Percentiles rank a stretch among this genome's conserved stretches.
Conservation (phyloP, 306 rosid species). For the Cucurbita maxima region DNA sequence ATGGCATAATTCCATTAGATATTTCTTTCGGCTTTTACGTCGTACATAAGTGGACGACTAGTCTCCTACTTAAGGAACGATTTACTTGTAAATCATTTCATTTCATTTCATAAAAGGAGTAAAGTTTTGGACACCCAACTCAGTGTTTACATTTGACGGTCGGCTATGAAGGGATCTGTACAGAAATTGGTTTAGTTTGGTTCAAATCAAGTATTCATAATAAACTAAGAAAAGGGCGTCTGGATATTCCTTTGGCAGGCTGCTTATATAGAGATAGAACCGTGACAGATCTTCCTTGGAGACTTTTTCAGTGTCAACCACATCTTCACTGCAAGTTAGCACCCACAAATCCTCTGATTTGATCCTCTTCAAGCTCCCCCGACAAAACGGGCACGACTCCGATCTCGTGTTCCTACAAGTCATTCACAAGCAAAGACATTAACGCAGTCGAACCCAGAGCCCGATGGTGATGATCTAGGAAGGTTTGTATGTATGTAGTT, state of each 20-base stretch:
- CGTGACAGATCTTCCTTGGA: conserved; percentile 41
- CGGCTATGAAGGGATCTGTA: conserved; percentile 28
- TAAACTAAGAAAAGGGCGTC: conserved; percentile 51
- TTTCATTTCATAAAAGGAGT: background rate
- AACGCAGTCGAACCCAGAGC: background rate
- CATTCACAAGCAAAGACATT: background rate
- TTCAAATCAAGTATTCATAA: conserved; percentile 47
- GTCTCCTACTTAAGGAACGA: too few species aligned
- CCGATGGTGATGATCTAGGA: background rate
- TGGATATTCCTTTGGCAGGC: conserved; percentile 48
- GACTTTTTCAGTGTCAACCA: conserved; percentile 43
- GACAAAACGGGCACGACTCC: conserved; percentile 79
- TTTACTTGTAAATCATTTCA: background rate
- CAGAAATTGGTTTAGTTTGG: conserved; percentile 17
- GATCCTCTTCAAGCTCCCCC: conserved; percentile 58
- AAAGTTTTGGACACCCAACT: background rate
- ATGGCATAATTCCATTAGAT: too few species aligned
- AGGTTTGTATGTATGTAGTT: background rate
- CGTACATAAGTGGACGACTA: too few species aligned
- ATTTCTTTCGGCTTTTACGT: too few species aligned
- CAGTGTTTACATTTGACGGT: conserved; percentile 38
- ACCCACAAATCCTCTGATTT: conserved; percentile 67
- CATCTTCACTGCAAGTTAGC: conserved; percentile 42
- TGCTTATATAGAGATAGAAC: conserved; percentile 42
- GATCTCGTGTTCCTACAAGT: conserved; percentile 56